Evolutionary conservation across 2,329 filamentous ascomycete genomes (phyloP), one percentile per base, ranked within the genome.

Genomic region (Lachnellula subtilissima): DNA sequence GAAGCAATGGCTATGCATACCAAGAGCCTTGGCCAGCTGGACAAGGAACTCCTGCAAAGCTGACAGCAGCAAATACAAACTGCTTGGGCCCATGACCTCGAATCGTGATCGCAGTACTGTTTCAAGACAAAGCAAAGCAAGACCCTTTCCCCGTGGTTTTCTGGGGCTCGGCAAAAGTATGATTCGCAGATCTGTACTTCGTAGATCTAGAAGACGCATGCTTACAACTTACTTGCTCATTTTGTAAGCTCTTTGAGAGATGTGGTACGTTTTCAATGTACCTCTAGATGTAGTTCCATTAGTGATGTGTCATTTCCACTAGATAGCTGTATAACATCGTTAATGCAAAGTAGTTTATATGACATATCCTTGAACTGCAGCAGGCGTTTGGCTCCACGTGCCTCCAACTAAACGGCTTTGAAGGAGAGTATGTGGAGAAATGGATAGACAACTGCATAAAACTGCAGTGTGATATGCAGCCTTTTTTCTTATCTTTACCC

Each of bases 271-370:
- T 32, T 11, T 32, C 28, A 32, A 22, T 45, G 12, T 45, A 22
- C 22, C 17, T 23, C 8, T 28, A 47, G 14, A 22, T 32, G 45
- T 17, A 50, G 28, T 25, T 35, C 14, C 50, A 9, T 15, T 42
- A 43, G 28, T 19, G 39, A 28, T 43, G n/a, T 52, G 35, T 35
- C 45, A 42, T 40, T 12, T 17, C 25, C 36, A 2, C 35, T 11
- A 22, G 37, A 45, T 54, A 54, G 37, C 46, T 50, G 52, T 54
- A 42, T 47, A 42, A 54, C 52, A 49, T 54, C 52, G 47, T 46
- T 54, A 54, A 49, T 40, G 46, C 50, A 45, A 42, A 19, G 15
- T 23, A 45, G 19, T 32, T 32, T 11, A 45, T 4, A 19, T 22
- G 17, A n/a, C 42, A 15, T 19, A 22, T 23, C 42, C 19, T 25